These are phyloP conservation scores for Yamadazyma phyllophila DNA, from an alignment of 805 yeast species.

Conservation along the genomic window DNA sequence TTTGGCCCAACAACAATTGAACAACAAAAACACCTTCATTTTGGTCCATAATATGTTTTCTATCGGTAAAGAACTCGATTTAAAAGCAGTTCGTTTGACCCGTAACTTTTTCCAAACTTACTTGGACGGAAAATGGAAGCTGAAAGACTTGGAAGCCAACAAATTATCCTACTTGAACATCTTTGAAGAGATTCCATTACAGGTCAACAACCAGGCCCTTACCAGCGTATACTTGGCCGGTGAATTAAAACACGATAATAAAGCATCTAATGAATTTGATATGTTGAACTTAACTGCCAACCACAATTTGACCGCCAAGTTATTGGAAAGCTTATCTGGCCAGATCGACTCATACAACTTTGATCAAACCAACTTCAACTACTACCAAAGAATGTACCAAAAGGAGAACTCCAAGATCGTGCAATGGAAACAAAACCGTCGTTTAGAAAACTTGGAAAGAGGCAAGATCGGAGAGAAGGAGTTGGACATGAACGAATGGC, in stretches of 20 bases:
- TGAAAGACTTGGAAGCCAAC: slow-evolving; percentile 58
- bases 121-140: slow-evolving; percentile 60
- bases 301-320: slow-evolving; percentile 43
- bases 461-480: slow-evolving; percentile 56
- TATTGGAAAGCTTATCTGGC: slow-evolving; percentile 61
- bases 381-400: slow-evolving; percentile 72
- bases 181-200: slow-evolving; percentile 68
- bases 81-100: slow-evolving; percentile 70
- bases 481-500: slow-evolving; percentile 64
- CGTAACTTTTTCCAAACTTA: slow-evolving; percentile 55
- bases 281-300: slow-evolving; percentile 42
- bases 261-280: slow-evolving; percentile 28
- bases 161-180: slow-evolving; percentile 63
- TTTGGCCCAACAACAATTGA: slow-evolving; percentile 61
- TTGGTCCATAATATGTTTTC: slow-evolving; percentile 70
- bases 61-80: slow-evolving; percentile 59
- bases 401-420: slow-evolving; percentile 67
- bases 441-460: slow-evolving; percentile 61
- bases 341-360: slow-evolving; percentile 74
- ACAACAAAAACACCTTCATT: slow-evolving; percentile 54
- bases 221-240: slow-evolving; percentile 51
- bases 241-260: slow-evolving; percentile 15
- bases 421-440: slow-evolving; percentile 73
- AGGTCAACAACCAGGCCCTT: slow-evolving; percentile 65
- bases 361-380: slow-evolving; percentile 77